Evolutionary conservation across 495 filamentous ascomycete genomes (phyloP).

Genomic region (Hypoxylon rickii): DNA sequence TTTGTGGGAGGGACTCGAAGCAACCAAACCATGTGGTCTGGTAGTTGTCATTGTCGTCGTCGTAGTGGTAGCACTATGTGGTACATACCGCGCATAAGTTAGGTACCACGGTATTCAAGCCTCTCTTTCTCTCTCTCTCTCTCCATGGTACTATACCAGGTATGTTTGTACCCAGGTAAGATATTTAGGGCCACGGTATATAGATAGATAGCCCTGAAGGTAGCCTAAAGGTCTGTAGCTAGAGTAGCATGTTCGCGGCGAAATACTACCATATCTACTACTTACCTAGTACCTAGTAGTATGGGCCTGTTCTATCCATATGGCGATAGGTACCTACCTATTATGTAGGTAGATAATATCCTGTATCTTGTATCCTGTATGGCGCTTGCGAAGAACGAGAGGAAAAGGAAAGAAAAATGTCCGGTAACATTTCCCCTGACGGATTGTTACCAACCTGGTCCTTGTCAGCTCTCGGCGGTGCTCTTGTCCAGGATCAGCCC

Average conservation of each 20-base stretch:
- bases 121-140: too few species aligned
- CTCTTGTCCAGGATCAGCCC: constrained; percentile 8
- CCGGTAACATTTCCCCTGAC: constrained; percentile 37
- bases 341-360: too few species aligned
- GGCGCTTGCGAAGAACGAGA: constrained; percentile 19
- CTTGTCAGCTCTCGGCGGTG: constrained; percentile 26
- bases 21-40: constrained; percentile 44
- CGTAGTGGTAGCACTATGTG: constrained; percentile 10
- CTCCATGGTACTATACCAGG: too few species aligned
- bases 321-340: background rate
- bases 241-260: too few species aligned
- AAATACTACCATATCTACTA: constrained; percentile 25
- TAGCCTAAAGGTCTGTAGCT: too few species aligned
- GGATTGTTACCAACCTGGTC: constrained; percentile 32
- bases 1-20: constrained; percentile 32
- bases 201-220: too few species aligned
- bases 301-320: too few species aligned
- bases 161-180: background rate
- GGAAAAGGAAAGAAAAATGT: constrained; percentile 25
- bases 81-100: too few species aligned
- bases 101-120: too few species aligned
- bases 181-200: too few species aligned
- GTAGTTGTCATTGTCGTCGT: constrained; percentile 2
- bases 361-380: too few species aligned
- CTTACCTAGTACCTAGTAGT: constrained; percentile 1